Evolutionary conservation across 768 basidiomycete species (phyloP).

Genomic region (Hypsizygus marmoreus): DNA sequence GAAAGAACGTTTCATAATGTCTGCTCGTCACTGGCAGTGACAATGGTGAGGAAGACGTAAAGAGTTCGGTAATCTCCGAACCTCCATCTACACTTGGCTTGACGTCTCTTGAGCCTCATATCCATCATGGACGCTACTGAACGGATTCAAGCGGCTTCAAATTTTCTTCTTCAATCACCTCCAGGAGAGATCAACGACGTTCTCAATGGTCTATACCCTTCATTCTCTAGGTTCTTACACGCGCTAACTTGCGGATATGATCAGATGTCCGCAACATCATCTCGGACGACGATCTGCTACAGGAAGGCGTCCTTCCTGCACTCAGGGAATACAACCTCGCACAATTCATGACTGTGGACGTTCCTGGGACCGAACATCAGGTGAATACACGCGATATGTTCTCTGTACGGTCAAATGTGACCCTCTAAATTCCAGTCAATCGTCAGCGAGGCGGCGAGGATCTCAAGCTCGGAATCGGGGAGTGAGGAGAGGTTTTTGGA

Average conservation of each 20-base stretch:
- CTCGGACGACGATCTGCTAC: constrained; percentile 81
- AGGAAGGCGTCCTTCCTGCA: constrained; percentile 75
- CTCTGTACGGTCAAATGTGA: not conserved
- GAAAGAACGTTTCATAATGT: too few relatives aligned
- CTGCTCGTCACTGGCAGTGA: too few relatives aligned
- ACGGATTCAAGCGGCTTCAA: constrained; percentile 71
- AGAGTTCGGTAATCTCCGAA: constrained; percentile 22
- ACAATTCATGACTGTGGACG: constrained; percentile 86
- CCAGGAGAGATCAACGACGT: constrained; percentile 98
- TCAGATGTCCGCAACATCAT: constrained; percentile 91
- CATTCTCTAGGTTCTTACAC: too few relatives aligned
- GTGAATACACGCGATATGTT: constrained; percentile 41
- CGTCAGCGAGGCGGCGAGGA: constrained; percentile 70
- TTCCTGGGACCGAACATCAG: constrained; percentile 76
- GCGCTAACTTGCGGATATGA: too few relatives aligned
- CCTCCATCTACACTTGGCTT: too few relatives aligned
- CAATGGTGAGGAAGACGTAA: too few relatives aligned
- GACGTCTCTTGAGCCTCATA: not conserved
- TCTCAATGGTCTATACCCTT: constrained; percentile 66
- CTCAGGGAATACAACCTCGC: constrained; percentile 83
- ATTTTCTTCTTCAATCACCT: constrained; percentile 85
- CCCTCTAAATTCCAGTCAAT: constrained; percentile 58
- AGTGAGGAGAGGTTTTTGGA: constrained; percentile 78
- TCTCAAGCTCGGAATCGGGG: constrained; percentile 42
- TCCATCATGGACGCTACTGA: constrained; percentile 58